phyloP scores from a whole-genome alignment of 176 grass and related monocot genomes.

The Bonia amplexicaulis region DNA sequence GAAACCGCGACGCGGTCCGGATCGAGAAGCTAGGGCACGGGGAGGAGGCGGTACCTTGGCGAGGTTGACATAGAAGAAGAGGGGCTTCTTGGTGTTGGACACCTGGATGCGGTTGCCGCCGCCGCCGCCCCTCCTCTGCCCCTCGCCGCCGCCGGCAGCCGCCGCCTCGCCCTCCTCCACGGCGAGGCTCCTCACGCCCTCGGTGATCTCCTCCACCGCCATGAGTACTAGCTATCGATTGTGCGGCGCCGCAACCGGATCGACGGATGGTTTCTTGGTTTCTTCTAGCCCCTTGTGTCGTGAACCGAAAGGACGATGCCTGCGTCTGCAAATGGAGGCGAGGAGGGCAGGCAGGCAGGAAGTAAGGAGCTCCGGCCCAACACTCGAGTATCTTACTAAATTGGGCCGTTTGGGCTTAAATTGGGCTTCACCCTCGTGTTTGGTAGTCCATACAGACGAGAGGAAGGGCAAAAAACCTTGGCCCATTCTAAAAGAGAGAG shows the following conservation, averaged over 20 bases:
- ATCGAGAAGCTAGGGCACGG: not conserved
- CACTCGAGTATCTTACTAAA: not conserved
- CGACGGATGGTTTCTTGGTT: not conserved
- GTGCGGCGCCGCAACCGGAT: slow-evolving; percentile 1
- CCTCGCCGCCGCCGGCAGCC: slow-evolving; percentile 3
- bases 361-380: not conserved
- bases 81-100: slow-evolving; percentile 90
- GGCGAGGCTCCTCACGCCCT: slow-evolving; percentile 48
- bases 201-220: slow-evolving; percentile 72
- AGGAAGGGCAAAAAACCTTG: no score
- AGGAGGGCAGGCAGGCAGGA: not conserved
- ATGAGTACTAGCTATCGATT: not conserved
- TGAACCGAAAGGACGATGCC: not conserved
- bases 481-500: no score
- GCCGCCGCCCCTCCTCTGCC: slow-evolving; percentile 23
- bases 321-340: not conserved
- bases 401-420: not conserved
- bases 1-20: not conserved
- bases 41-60: slow-evolving; percentile 54
- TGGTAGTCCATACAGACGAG: not conserved
- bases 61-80: slow-evolving; percentile 96
- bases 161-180: slow-evolving; percentile 25
- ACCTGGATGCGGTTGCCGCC: slow-evolving; percentile 84
- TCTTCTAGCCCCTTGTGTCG: not conserved
- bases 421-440: not conserved